These are phyloP conservation scores for Trichocladium uniseriatum DNA, from an alignment of 495 filamentous ascomycete genomes.

Conservation along the genomic window DNA sequence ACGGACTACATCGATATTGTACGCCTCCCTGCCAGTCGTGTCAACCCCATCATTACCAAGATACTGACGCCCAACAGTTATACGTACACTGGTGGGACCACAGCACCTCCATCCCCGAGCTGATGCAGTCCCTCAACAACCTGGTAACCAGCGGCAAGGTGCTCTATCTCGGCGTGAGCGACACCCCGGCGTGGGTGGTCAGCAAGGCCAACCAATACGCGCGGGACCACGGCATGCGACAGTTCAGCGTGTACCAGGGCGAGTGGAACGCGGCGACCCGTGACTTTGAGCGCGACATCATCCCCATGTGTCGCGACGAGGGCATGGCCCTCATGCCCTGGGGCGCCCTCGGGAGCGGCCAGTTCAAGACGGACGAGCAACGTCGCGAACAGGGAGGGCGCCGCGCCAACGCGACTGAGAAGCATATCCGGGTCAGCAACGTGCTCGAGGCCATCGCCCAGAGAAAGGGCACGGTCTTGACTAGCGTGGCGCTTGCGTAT, in stretches of 20 bases:
- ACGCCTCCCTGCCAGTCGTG: not conserved
- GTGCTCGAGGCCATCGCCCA: slow-evolving; percentile 52
- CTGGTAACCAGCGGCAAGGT: slow-evolving; percentile 53
- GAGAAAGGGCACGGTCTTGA: slow-evolving; percentile 41
- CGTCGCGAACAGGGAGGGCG: slow-evolving; percentile 24
- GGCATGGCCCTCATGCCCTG: slow-evolving; percentile 64
- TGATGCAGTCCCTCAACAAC: slow-evolving; percentile 53
- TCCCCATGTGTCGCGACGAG: slow-evolving; percentile 54
- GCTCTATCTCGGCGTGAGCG: slow-evolving; percentile 54
- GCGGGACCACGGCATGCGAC: slow-evolving; percentile 48
- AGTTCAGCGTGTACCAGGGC: slow-evolving; percentile 61
- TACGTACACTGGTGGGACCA: slow-evolving; percentile 58
- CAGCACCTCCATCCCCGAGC: slow-evolving; percentile 49
- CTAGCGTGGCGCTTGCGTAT: slow-evolving; percentile 61
- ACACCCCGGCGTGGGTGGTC: slow-evolving; percentile 59
- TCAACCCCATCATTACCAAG: not conserved
- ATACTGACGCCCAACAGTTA: no score
- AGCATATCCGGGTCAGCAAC: slow-evolving; percentile 43
- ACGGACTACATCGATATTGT: slow-evolving; percentile 56
- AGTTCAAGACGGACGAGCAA: slow-evolving; percentile 46
- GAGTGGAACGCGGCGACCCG: slow-evolving; percentile 50
- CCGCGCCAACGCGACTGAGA: slow-evolving; percentile 10
- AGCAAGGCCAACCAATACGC: slow-evolving; percentile 53
- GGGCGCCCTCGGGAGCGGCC: slow-evolving; percentile 54
- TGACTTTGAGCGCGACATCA: slow-evolving; percentile 64